Evolutionary conservation across 352 stramenopile species (phyloP).

Genomic region (Phytophthora megakarya): DNA sequence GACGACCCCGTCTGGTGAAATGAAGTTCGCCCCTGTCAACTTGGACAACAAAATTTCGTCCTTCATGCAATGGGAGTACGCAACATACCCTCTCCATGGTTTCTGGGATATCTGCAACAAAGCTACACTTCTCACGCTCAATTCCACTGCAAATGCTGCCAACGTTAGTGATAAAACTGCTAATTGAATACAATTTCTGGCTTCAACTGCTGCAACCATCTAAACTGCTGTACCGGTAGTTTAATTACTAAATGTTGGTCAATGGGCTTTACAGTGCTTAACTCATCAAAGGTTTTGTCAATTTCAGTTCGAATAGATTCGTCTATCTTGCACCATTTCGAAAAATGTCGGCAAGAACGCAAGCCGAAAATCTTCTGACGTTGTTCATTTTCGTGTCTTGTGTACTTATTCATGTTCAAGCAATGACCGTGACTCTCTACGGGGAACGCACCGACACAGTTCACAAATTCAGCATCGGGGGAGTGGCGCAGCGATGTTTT

Average conservation of each 20-base stretch:
- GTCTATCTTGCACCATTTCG: too few relatives aligned
- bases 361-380: background rate
- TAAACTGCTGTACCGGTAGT: too few relatives aligned
- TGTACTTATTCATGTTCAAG: background rate
- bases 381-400: background rate
- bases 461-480: conserved; percentile 1
- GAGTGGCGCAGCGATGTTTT: conserved; percentile 10
- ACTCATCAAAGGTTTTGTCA: too few relatives aligned
- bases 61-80: conserved; percentile 38
- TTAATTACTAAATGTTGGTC: too few relatives aligned
- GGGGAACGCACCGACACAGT: background rate
- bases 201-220: too few relatives aligned
- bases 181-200: background rate
- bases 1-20: conserved; percentile 7
- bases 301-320: too few relatives aligned
- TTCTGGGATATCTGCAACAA: conserved; percentile 29
- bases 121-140: conserved; percentile 4
- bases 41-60: conserved; percentile 38
- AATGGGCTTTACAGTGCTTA: too few relatives aligned
- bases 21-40: conserved; percentile 21
- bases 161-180: background rate
- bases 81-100: conserved; percentile 9
- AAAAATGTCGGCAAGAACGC: background rate
- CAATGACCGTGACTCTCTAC: conserved; percentile 12
- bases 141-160: background rate